Conservation (phyloP, 768 basidiomycete genomes). For the Galerina sulciceps region DNA sequence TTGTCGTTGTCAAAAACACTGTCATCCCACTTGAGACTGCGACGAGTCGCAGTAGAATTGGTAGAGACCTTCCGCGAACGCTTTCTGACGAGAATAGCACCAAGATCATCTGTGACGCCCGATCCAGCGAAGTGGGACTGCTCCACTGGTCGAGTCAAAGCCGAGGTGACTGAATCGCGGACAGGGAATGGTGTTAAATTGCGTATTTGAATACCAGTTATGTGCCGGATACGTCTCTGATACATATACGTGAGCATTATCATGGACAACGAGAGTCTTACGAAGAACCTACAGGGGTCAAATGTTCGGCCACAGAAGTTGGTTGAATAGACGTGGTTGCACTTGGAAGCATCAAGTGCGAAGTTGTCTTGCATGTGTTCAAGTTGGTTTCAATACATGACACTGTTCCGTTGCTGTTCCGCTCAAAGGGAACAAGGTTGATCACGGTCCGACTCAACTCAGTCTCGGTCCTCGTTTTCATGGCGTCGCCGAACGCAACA, state of each 20-base stretch:
- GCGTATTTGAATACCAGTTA: slow-evolving; percentile 72
- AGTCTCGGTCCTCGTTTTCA: background rate
- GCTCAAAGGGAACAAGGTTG: background rate
- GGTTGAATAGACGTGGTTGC: slow-evolving; percentile 20
- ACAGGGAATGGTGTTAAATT: slow-evolving; percentile 87
- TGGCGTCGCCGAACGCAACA: slow-evolving; percentile 17
- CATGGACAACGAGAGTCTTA: background rate
- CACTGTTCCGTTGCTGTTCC: background rate
- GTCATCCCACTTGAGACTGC: slow-evolving; percentile 51
- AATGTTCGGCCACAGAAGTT: slow-evolving; percentile 10
- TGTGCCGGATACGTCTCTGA: slow-evolving; percentile 75
- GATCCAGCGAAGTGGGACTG: slow-evolving; percentile 60
- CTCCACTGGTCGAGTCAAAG: slow-evolving; percentile 68
- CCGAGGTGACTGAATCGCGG: slow-evolving; percentile 77
- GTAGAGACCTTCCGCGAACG: slow-evolving; percentile 65
- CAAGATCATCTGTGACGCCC: slow-evolving; percentile 71
- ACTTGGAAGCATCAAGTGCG: slow-evolving; percentile 24
- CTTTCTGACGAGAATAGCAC: slow-evolving; percentile 60
- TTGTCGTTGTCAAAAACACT: slow-evolving; percentile 35
- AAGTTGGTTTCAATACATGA: slow-evolving; percentile 12
- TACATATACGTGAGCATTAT: slow-evolving; percentile 12
- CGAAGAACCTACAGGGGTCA: slow-evolving; percentile 21
- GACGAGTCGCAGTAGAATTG: slow-evolving; percentile 55
- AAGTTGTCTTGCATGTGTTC: slow-evolving; percentile 22
- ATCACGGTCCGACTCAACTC: background rate